Conservation (phyloP, 1,139 yeast genomes). For the Tardiomyces digboiensis region DNA sequence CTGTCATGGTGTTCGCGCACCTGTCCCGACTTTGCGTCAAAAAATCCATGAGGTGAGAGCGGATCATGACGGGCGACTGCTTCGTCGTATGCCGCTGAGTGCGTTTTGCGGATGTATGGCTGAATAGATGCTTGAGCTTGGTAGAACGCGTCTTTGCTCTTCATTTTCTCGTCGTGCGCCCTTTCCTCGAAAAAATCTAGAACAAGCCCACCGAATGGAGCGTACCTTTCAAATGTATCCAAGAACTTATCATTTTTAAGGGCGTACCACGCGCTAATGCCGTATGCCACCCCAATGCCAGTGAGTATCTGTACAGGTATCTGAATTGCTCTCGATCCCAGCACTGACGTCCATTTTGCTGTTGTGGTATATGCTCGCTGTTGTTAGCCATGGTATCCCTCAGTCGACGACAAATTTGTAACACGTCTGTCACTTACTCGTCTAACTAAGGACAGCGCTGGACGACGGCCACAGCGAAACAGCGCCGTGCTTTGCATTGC, state of each 20-base stretch:
- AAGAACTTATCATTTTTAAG: constrained; percentile 7
- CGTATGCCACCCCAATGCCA: background rate
- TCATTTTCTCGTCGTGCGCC: constrained; percentile 11
- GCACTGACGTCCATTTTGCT: background rate
- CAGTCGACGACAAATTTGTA: too few relatives aligned
- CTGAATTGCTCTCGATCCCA: background rate
- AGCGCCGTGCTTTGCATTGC: too few relatives aligned
- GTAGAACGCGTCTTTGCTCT: constrained; percentile 2
- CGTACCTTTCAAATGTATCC: constrained; percentile 13
- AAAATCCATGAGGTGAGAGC: constrained; percentile 17
- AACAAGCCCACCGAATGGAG: constrained; percentile 15
- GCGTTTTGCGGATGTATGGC: background rate
- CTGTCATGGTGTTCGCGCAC: constrained; percentile 14
- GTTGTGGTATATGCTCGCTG: background rate
- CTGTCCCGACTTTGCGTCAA: constrained; percentile 20
- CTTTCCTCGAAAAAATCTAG: constrained; percentile 21
- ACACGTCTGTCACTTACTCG: too few relatives aligned
- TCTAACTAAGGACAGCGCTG: too few relatives aligned
- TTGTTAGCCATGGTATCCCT: background rate
- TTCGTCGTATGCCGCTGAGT: constrained; percentile 2
- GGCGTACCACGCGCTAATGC: constrained; percentile 1
- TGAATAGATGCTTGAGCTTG: background rate
- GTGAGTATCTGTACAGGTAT: background rate
- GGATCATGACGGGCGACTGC: constrained; percentile 15
- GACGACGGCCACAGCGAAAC: too few relatives aligned